phyloP scores from a whole-genome alignment of 805 yeast species.

The Torulaspora gathmanii region DNA sequence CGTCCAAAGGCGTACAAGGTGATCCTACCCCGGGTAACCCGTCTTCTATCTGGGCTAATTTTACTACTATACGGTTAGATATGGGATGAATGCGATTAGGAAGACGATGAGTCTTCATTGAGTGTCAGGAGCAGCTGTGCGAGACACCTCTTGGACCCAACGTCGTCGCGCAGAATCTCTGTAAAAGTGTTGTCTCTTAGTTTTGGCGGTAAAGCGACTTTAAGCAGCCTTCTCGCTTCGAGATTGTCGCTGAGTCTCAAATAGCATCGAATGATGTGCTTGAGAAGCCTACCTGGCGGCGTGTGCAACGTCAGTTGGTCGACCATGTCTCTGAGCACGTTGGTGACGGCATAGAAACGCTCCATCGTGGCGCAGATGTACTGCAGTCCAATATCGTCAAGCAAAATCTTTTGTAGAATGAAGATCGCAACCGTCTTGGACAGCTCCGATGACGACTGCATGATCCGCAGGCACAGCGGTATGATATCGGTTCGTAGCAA shows the following conservation, averaged over 20 bases:
- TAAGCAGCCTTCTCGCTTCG: conserved; percentile 84
- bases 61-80: not conserved
- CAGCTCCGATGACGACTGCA: conserved; percentile 91
- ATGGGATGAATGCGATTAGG: not conserved
- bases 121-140: conserved; percentile 74
- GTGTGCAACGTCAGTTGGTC: conserved; percentile 66
- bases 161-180: conserved; percentile 73
- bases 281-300: conserved; percentile 77
- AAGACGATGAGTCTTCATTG: conserved; percentile 35
- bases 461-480: conserved; percentile 87
- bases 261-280: conserved; percentile 93
- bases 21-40: conserved; percentile 5
- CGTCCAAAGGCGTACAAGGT: conserved; percentile 2
- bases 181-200: conserved; percentile 72
- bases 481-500: conserved; percentile 93
- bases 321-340: conserved; percentile 82
- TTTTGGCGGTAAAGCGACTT: conserved; percentile 79
- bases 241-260: conserved; percentile 82
- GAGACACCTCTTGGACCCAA: conserved; percentile 80
- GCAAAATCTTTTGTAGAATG: conserved; percentile 85
- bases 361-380: conserved; percentile 95
- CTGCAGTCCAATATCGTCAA: conserved; percentile 85
- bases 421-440: conserved; percentile 96
- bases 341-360: conserved; percentile 88
- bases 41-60: not conserved